phyloP scores from a whole-genome alignment of 1,284 basidiomycete genomes.

The Apiotrichum brassicae region DNA sequence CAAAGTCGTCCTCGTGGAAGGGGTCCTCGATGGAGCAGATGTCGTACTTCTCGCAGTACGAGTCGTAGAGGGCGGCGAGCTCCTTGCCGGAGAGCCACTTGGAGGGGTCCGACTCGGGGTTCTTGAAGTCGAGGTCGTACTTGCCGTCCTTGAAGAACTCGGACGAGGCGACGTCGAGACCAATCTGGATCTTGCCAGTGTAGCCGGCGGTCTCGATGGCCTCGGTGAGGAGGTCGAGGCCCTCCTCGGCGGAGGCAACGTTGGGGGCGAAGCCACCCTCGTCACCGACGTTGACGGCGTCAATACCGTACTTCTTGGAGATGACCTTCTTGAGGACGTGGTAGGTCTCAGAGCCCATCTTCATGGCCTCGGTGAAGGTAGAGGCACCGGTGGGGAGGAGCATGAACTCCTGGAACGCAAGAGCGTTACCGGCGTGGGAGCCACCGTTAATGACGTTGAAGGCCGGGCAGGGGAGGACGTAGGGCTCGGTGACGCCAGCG shows the following conservation, averaged over 20 bases:
- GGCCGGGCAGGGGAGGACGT: conserved; percentile 80
- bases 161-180: conserved; percentile 96
- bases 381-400: conserved; percentile 88
- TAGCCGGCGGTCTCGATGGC: conserved; percentile 98
- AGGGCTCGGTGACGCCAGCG: conserved; percentile 88
- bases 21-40: conserved; percentile 98
- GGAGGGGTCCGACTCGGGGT: conserved; percentile 95
- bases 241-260: conserved; percentile 93
- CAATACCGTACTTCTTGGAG: conserved; percentile 97
- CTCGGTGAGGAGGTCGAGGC: conserved; percentile 89
- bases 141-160: conserved; percentile 99
- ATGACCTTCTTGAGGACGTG: conserved; percentile 99
- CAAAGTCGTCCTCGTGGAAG: conserved; percentile 99
- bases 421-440: conserved; percentile 98
- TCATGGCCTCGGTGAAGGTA: conserved; percentile 93
- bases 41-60: conserved; percentile 83
- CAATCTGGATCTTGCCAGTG: conserved; percentile 97
- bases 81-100: conserved; percentile 92
- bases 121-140: conserved; percentile 97
- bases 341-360: conserved; percentile 97
- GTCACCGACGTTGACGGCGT: conserved; percentile 99
- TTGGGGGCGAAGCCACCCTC: conserved; percentile 99
- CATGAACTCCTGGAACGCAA: conserved; percentile 99
- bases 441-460: conserved; percentile 99
- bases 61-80: conserved; percentile 89